Evolutionary conservation across 805 yeast species (phyloP), one percentile per base, ranked within the genome.

Genomic region (Schizosaccharomyces pombe): DNA sequence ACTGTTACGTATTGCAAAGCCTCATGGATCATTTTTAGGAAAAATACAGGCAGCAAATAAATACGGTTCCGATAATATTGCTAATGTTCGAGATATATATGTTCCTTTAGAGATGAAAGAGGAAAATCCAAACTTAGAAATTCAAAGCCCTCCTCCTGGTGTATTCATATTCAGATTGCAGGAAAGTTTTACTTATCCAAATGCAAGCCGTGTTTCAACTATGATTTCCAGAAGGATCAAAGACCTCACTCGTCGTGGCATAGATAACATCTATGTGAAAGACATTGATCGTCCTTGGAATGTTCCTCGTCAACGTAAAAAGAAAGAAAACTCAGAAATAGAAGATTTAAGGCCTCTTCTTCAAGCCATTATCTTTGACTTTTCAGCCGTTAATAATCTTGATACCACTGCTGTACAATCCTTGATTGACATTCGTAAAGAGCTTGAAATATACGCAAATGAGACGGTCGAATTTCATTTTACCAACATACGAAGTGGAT

Each of bases 391-490:
- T 37, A 73, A 85, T 0, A 79, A 78, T 51, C 70, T 79, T 40
- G 96, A 87, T 65, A 73, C 84, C 6, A 83, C 95, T 0, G 80
- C 87, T 14, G 70, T 85, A 34, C 94, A 85, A 67, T 72, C 80
- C 1, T 70, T 87, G 56, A 77, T 79, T 53, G 96, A 87, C 64
- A 70, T 83, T 61, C 74, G 82, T 59, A 80, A 79, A 60, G 78
- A 85, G 14, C 66, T 85, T 52, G 78, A 79, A 66, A 73, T 70
- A 55, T 84, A 82, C 62, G 81, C 91, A 16, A 87, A 84, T 63
- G 71, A 81, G 56, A 85, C 82, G 60, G 87, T 85, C 56, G 95
- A 87, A 67, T 79, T 80, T 68, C 96, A 87, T 67, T 86, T 87
- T 65, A 76, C 83, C 9, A 93, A 95, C 26, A 77, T 87, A 32